Evolutionary conservation across 2,329 filamentous ascomycete species (phyloP), one percentile per base, ranked within the genome.

Genomic region (Bertia moriformis): DNA sequence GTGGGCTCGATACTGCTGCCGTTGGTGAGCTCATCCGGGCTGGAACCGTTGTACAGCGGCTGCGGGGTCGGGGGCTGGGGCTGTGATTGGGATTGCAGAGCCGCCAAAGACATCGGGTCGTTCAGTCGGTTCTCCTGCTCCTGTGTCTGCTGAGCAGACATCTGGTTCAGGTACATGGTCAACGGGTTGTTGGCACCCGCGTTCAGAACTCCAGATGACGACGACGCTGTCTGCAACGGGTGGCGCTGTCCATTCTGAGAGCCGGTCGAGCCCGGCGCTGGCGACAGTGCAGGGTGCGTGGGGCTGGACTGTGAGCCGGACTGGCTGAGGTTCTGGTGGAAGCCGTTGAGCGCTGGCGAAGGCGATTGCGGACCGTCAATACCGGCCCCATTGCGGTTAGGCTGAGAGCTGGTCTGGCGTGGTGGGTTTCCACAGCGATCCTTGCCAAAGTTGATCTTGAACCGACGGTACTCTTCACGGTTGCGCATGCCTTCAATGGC

Each of bases 391-490:
- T 67, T 61, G 3, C 70, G 62, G 39, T 67, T 73, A 39, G 80
- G 79, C 43, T 64, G 72, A 42, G 80, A 79, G 52, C 81, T 72
- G 47, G 84, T 72, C 63, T 96, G 91, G 43, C 91, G 80, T 35
- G 91, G 91, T 39, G 91, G 83, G 63, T 98, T 98, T 48, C 91
- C 91, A 52, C 91, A 98, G 41, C 91, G 79, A 56, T 98, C 91
- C 66, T 98, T 98, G 61, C 91, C 91, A 56, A 98, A 98, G 67
- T 98, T 98, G 58, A 98, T 89, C 72, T 98, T 98, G 77, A 98
- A 98, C 51, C 91, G 80, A 61, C 79, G 85, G 70, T 98, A 98
- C 54, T 98, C 91, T 33, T 96, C 91, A 55, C 88, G 87, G 53
- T 87, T 83, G 42, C 91, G 78, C 46, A 98, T 78, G 17, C 88